phyloP scores from a whole-genome alignment of 768 basidiomycete genomes.

The Lanmaoa rubissima region DNA sequence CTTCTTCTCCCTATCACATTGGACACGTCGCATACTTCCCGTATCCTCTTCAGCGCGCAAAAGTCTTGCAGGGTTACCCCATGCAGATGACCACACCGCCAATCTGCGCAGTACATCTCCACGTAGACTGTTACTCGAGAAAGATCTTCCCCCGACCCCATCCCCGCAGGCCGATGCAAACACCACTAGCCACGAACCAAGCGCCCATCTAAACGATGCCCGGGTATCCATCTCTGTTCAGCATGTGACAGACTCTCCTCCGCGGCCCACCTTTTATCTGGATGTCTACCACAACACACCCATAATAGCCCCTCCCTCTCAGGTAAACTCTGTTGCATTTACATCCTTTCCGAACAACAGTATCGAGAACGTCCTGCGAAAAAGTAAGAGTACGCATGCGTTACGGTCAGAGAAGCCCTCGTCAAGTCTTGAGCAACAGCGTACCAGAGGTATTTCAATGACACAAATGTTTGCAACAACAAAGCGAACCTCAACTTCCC shows the following conservation, averaged over 20 bases:
- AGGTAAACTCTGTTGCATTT: constrained; percentile 51
- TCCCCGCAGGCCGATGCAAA: constrained; percentile 7
- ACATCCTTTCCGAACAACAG: constrained; percentile 20
- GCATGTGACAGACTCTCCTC: constrained; percentile 30
- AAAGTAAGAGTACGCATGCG: constrained; percentile 51
- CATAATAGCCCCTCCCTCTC: constrained; percentile 39
- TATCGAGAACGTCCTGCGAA: constrained; percentile 36
- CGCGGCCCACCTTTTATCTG: constrained; percentile 57
- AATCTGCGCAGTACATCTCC: constrained; percentile 16
- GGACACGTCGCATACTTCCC: constrained; percentile 52
- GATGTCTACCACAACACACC: constrained; percentile 57
- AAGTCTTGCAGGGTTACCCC: constrained; percentile 22
- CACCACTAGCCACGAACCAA: not conserved
- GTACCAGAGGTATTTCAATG: constrained; percentile 57
- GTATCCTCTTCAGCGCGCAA: constrained; percentile 32
- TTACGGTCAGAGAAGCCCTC: constrained; percentile 16
- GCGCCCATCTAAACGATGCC: constrained; percentile 6
- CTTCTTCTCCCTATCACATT: constrained; percentile 65
- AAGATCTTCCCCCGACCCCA: constrained; percentile 52
- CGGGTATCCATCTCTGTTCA: constrained; percentile 22
- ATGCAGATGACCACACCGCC: constrained; percentile 26
- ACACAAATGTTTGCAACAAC: constrained; percentile 41
- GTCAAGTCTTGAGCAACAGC: constrained; percentile 25
- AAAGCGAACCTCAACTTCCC: constrained; percentile 44
- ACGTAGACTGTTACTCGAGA: constrained; percentile 29